These are phyloP conservation scores for Salvia miltiorrhiza DNA, from an alignment of 257 asterid species.

Conservation along the genomic window DNA sequence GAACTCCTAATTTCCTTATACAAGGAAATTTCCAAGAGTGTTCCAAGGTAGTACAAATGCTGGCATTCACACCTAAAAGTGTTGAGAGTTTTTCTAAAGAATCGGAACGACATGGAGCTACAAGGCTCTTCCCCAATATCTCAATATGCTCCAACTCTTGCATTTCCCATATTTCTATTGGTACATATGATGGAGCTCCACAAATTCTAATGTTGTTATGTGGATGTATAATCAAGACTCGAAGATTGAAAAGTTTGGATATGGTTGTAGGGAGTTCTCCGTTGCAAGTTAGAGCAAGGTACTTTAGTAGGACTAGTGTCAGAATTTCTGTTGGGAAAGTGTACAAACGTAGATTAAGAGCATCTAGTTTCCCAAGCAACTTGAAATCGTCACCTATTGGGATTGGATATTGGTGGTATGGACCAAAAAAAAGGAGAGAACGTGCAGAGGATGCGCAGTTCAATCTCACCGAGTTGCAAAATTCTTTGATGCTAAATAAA, in stretches of 20 bases:
- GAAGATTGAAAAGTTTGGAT: conserved; percentile 4
- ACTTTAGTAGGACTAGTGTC: not conserved
- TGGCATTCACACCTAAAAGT: too few species aligned
- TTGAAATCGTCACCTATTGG: not conserved
- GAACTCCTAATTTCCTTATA: too few species aligned
- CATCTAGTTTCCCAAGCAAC: conserved; percentile 9
- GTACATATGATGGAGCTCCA: not conserved
- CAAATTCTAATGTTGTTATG: not conserved
- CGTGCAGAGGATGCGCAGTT: not conserved
- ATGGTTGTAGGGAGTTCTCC: not conserved
- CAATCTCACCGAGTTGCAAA: too few species aligned
- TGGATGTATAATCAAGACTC: not conserved
- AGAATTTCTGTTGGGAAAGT: not conserved
- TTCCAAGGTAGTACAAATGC: too few species aligned
- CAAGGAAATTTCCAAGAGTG: too few species aligned
- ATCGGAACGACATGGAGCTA: too few species aligned
- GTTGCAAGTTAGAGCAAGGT: not conserved
- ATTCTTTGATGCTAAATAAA: not conserved
- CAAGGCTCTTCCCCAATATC: too few species aligned
- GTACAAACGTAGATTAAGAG: conserved; percentile 5
- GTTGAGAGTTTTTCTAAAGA: too few species aligned
- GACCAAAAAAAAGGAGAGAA: not conserved
- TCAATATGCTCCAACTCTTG: too few species aligned
- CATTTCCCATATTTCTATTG: too few species aligned
- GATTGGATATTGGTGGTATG: not conserved